phyloP scores from a whole-genome alignment of 441 rosid species.

The Erodium trifolium region DNA sequence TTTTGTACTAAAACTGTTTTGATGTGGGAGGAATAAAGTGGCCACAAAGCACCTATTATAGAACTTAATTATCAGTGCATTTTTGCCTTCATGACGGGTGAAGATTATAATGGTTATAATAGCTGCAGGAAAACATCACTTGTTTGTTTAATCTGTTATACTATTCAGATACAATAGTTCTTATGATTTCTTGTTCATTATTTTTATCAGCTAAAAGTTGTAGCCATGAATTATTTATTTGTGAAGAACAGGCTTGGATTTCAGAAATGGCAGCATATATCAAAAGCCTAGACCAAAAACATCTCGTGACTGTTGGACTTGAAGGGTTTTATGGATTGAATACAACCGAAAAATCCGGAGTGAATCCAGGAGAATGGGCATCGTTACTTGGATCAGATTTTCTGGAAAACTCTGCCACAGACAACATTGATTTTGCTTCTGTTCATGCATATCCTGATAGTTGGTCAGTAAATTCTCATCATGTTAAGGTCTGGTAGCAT shows the following conservation, averaged over 20 bases:
- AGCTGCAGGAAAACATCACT: neutral
- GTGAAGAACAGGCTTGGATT: constrained; percentile 31
- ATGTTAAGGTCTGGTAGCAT: neutral
- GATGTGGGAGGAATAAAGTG: neutral
- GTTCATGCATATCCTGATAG: constrained; percentile 48
- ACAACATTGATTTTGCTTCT: constrained; percentile 43
- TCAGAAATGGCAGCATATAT: constrained; percentile 41
- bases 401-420: constrained; percentile 30
- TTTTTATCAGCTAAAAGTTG: neutral
- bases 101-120: neutral
- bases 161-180: neutral
- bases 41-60: neutral
- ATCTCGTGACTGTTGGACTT: constrained; percentile 36
- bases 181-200: neutral
- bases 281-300: constrained; percentile 38
- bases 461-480: constrained; percentile 30
- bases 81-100: neutral
- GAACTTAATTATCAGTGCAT: neutral
- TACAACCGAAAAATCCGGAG: constrained; percentile 19
- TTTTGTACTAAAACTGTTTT: neutral
- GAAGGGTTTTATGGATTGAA: constrained; percentile 41
- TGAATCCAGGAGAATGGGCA: constrained; percentile 50
- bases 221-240: neutral
- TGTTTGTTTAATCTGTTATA: neutral
- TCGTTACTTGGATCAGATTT: constrained; percentile 42